Conservation (phyloP, 176 grass and related monocot genomes). For the Raddia distichophylla region DNA sequence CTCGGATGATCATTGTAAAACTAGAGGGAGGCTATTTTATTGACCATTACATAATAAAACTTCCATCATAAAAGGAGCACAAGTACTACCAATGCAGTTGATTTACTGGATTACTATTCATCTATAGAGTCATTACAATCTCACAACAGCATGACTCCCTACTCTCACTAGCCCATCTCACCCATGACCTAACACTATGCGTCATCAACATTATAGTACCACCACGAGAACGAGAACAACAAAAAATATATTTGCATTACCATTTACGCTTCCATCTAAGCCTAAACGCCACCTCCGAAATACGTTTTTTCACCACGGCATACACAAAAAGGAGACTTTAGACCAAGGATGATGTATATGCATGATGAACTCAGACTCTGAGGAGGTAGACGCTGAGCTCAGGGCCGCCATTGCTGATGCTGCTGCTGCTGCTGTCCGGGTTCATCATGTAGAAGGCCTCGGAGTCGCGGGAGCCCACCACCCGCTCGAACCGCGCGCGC, state of each 20-base stretch:
- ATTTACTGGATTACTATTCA: slow-evolving; percentile 22
- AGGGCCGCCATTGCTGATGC: slow-evolving; percentile 52
- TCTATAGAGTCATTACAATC: slow-evolving; percentile 10
- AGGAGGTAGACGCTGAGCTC: slow-evolving; percentile 94
- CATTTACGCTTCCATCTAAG: slow-evolving; percentile 33
- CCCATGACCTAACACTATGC: not conserved
- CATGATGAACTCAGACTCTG: slow-evolving; percentile 66
- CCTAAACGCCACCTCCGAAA: slow-evolving; percentile 5
- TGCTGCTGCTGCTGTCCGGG: slow-evolving; percentile 55
- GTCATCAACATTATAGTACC: not conserved
- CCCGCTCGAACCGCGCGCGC: slow-evolving; percentile 85
- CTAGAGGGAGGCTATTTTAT: slow-evolving; percentile 26
- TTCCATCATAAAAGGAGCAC: not conserved
- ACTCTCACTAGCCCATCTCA: not conserved
- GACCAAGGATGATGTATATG: not conserved
- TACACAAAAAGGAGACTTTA: not conserved
- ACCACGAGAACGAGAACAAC: slow-evolving; percentile 13
- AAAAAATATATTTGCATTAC: slow-evolving; percentile 3
- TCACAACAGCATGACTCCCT: slow-evolving; percentile 24
- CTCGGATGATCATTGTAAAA: too few relatives aligned
- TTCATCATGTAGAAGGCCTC: slow-evolving; percentile 99
- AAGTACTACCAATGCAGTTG: not conserved
- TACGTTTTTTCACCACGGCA: slow-evolving; percentile 6
- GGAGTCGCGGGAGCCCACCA: slow-evolving; percentile 82
- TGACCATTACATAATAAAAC: slow-evolving; percentile 42